Evolutionary conservation across 805 yeast genomes (phyloP), one percentile per base, ranked within the genome.

Genomic region (Suhomyces tanzawaensis): DNA sequence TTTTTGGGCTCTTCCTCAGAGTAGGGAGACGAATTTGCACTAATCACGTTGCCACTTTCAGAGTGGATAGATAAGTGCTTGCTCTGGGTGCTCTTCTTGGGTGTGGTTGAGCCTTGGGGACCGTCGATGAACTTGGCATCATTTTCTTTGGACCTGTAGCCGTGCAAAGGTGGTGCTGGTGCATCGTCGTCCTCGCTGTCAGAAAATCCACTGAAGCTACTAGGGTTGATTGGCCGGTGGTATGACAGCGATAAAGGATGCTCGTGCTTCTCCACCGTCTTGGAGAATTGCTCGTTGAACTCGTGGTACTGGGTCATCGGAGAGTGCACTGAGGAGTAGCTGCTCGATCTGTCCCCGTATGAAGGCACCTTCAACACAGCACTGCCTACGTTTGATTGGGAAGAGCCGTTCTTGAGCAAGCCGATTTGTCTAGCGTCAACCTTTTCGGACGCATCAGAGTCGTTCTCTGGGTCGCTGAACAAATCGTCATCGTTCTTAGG

Each of bases 291-390:
- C 38, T 60, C 56, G 44, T 59, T 66, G 49, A 69, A 65, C 47
- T 69, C 72, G 35, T 60, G 48, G 42, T 65, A 68, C 44, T 69
- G 74, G 1, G 73, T 65, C 58, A 57, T 58, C 6, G 74, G 74
- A 4, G 69, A 61, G 38, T 63, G 66, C 25, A 66, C 70, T 3
- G 71, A 63, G 2, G 72, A 60, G 42, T 59, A 52, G 34, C 66
- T 58, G 24, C 60, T 53, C 45, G 61, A 60, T 25, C 70, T 50
- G 28, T 57, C 46, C 8, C 36, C 35, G 23, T 52, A 49, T 11
- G 51, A 44, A 2, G 67, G 64, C 24, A 57, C 57, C 12, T 48
- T 41, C 38, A 64, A 54, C 12, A 41, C 43, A 13, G 45, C 44
- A 1, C 27, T 28, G 14, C 34, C 29, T 4, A 28, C 21, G 28